These are phyloP conservation scores for Ceratocystis alfenasii DNA, from an alignment of 2,329 filamentous ascomycete species.

Conservation along the genomic window DNA sequence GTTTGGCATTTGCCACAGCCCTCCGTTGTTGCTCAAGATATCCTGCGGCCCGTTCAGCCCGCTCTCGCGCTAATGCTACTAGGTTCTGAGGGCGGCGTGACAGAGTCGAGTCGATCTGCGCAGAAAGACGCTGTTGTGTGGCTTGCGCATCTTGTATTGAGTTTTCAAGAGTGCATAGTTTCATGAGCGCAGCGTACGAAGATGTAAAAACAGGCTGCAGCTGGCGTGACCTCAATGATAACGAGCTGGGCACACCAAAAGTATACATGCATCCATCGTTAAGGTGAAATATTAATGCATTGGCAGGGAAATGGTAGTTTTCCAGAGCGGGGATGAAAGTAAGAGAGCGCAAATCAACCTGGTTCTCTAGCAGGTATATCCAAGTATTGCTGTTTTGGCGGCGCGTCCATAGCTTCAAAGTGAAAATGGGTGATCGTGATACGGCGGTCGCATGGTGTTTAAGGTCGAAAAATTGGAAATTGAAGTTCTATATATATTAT, in stretches of 20 bases:
- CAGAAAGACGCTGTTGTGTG: conserved; percentile 59
- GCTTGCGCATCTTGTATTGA: conserved; percentile 82
- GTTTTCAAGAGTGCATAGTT: conserved; percentile 74
- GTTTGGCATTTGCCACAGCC: conserved; percentile 47
- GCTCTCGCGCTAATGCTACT: conserved; percentile 40
- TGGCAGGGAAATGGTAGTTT: conserved; percentile 61
- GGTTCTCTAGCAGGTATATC: conserved; percentile 57
- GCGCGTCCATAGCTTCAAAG: conserved; percentile 63
- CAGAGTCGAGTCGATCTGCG: conserved; percentile 60
- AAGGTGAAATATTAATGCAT: conserved; percentile 76
- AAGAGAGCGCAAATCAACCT: conserved; percentile 57
- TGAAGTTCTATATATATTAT: conserved; percentile 53
- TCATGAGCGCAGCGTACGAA: conserved; percentile 80
- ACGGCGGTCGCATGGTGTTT: conserved; percentile 48
- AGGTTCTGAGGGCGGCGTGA: conserved; percentile 33
- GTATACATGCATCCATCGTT: conserved; percentile 73
- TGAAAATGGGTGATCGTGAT: conserved; percentile 53
- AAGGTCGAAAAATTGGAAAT: conserved; percentile 75
- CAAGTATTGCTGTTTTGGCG: conserved; percentile 40
- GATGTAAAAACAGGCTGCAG: conserved; percentile 49
- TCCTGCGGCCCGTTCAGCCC: conserved; percentile 36
- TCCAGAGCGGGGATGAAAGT: conserved; percentile 67
- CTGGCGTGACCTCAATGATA: conserved; percentile 37
- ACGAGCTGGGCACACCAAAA: conserved; percentile 36
- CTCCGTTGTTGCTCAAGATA: conserved; percentile 54